Percentiles rank a stretch among this genome's conserved stretches.
phyloP scores from a whole-genome alignment of 2,329 filamentous ascomycete species.

The Nothopassalora personata region DNA sequence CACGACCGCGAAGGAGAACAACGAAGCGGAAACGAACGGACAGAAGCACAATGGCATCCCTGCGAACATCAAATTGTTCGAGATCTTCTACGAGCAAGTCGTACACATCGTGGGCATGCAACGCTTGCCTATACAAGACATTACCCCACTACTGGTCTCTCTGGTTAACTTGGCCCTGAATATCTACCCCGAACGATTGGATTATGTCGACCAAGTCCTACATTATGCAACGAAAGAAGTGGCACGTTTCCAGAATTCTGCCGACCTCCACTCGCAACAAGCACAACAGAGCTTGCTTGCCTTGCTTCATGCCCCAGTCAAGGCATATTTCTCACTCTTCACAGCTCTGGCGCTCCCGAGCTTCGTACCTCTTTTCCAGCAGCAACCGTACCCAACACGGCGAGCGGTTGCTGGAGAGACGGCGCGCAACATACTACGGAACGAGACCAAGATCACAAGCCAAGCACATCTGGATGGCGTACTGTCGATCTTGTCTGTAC shows the following conservation, averaged over 20 bases:
- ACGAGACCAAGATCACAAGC: slow-evolving; percentile 73
- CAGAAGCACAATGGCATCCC: slow-evolving; percentile 56
- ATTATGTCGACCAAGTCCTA: slow-evolving; percentile 93
- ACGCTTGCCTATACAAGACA: slow-evolving; percentile 87
- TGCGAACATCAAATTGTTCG: slow-evolving; percentile 80
- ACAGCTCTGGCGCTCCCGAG: slow-evolving; percentile 91
- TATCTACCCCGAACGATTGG: slow-evolving; percentile 85
- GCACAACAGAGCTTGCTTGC: slow-evolving; percentile 86
- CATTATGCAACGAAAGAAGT: slow-evolving; percentile 84
- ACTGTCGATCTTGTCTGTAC: slow-evolving; percentile 77
- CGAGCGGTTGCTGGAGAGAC: slow-evolving; percentile 88
- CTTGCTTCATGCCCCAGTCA: slow-evolving; percentile 83
- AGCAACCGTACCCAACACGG: slow-evolving; percentile 87
- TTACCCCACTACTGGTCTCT: slow-evolving; percentile 88
- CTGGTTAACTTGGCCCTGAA: slow-evolving; percentile 89
- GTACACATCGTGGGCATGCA: slow-evolving; percentile 89
- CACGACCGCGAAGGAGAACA: slow-evolving; percentile 4
- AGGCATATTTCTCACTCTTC: slow-evolving; percentile 87
- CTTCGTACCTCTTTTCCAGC: slow-evolving; percentile 82
- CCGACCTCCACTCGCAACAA: slow-evolving; percentile 83
- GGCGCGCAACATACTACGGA: slow-evolving; percentile 72
- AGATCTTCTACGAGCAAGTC: slow-evolving; percentile 96
- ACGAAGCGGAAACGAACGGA: slow-evolving; percentile 35
- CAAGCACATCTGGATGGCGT: slow-evolving; percentile 80
- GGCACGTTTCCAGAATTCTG: slow-evolving; percentile 81